A percentile compares a stretch with the other conserved stretches of the same genome.
These are phyloP conservation scores for Penicillium expansum DNA, from an alignment of 2,329 filamentous ascomycete species.

Conservation along the genomic window DNA sequence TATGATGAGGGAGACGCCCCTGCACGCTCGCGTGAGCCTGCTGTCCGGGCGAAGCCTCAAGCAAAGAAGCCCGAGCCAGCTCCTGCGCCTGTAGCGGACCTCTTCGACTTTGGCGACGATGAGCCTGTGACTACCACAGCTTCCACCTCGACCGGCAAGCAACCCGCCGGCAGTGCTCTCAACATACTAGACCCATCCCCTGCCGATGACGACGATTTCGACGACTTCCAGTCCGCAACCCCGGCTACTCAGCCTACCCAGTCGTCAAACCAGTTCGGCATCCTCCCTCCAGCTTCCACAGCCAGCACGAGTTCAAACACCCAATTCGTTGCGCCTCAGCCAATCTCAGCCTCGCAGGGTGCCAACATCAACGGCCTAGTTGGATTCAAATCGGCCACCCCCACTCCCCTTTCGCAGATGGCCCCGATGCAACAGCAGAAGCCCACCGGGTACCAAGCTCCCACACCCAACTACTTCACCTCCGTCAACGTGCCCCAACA, in stretches of 20 bases:
- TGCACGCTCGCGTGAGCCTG: slow-evolving; percentile 52
- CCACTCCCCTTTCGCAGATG: slow-evolving; percentile 54
- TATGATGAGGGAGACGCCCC: slow-evolving; percentile 73
- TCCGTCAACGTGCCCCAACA: slow-evolving; percentile 57
- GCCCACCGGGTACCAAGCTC: slow-evolving; percentile 67
- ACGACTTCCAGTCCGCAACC: slow-evolving; percentile 91
- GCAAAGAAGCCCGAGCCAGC: slow-evolving; percentile 66
- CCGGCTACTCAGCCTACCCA: slow-evolving; percentile 41
- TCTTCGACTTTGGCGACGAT: slow-evolving; percentile 81
- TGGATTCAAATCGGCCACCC: slow-evolving; percentile 76
- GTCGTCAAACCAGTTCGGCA: slow-evolving; percentile 38
- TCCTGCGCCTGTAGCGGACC: slow-evolving; percentile 79
- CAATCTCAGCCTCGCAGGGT: slow-evolving; percentile 77
- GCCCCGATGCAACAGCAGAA: slow-evolving; percentile 47
- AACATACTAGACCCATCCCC: slow-evolving; percentile 48
- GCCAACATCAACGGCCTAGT: slow-evolving; percentile 77
- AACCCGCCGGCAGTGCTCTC: slow-evolving; percentile 49
- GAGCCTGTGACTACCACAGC: slow-evolving; percentile 56
- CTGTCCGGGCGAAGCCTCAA: slow-evolving; percentile 40
- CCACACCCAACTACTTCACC: slow-evolving; percentile 92
- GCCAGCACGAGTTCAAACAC: slow-evolving; percentile 52
- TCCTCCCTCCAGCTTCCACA: slow-evolving; percentile 48
- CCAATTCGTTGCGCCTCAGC: slow-evolving; percentile 78
- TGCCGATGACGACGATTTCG: slow-evolving; percentile 83
- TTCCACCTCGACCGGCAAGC: slow-evolving; percentile 43